phyloP scores from a whole-genome alignment of 75 land plant genomes.

The Adiantum capillusveneris region DNA sequence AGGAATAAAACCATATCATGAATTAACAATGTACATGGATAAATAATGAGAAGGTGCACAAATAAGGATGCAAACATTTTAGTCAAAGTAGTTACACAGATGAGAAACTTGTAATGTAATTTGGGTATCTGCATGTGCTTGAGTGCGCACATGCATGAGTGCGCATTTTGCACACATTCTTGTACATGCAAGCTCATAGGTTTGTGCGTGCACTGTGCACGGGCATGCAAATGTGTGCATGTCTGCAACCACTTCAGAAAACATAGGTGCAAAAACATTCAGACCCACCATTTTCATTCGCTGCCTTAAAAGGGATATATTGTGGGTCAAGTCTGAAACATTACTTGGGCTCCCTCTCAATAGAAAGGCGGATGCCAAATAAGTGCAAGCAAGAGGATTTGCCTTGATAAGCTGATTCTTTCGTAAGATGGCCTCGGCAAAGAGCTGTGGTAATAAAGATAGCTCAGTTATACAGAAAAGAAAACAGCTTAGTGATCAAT shows the following conservation, averaged over 20 bases:
- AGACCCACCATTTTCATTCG: constrained; percentile 28
- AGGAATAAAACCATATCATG: too few species aligned
- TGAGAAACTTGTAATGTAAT: too few species aligned
- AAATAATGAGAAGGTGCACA: too few species aligned
- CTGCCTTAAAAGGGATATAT: constrained; percentile 21
- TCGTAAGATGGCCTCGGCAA: constrained; percentile 17
- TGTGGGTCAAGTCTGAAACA: constrained; percentile 24
- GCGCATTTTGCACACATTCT: too few species aligned
- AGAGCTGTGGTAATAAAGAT: constrained; percentile 15
- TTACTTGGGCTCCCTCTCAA: constrained; percentile 24
- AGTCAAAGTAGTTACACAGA: too few species aligned
- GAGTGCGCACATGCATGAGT: too few species aligned
- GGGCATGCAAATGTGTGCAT: neutral
- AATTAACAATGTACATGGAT: too few species aligned
- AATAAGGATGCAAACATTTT: too few species aligned
- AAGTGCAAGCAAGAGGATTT: constrained; percentile 24
- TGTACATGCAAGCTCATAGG: too few species aligned
- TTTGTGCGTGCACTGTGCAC: neutral
- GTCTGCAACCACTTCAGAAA: neutral
- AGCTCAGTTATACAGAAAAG: too few species aligned
- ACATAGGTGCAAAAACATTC: too few species aligned
- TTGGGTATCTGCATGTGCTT: too few species aligned
- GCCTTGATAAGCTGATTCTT: constrained; percentile 32
- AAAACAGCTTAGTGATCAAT: neutral
- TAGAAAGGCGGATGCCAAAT: constrained; percentile 30